These are phyloP conservation scores for Petunia secreta DNA, from an alignment of 257 asterid genomes.

Conservation along the genomic window DNA sequence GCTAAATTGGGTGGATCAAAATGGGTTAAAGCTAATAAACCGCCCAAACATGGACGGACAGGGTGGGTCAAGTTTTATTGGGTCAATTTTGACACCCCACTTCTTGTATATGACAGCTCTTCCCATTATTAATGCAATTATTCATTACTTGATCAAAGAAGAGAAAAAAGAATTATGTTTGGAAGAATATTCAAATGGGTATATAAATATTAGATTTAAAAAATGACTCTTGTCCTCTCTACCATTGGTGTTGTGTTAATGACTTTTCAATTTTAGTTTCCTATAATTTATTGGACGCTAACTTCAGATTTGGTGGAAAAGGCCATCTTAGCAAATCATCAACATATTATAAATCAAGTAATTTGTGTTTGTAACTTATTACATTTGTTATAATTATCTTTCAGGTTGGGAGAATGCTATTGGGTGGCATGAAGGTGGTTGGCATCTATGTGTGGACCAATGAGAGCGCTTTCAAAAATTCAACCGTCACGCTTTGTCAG, in stretches of 20 bases:
- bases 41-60: too few species aligned
- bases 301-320: neutral
- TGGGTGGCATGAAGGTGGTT: constrained; percentile 90
- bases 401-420: constrained; percentile 90
- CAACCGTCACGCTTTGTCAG: constrained; percentile 80
- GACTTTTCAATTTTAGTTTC: neutral
- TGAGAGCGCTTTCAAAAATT: constrained; percentile 84
- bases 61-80: too few species aligned
- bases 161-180: neutral
- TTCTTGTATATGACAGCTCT: neutral
- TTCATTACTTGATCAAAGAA: too few species aligned
- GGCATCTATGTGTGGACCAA: constrained; percentile 86
- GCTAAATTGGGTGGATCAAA: too few species aligned
- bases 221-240: neutral
- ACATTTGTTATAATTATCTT: constrained; percentile 17
- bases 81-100: too few species aligned
- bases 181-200: neutral
- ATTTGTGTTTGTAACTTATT: neutral
- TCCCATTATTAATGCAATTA: too few species aligned
- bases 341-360: constrained; percentile 17
- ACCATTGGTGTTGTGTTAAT: neutral
- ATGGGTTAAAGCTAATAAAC: too few species aligned
- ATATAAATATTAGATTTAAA: neutral
- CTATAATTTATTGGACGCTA: neutral
- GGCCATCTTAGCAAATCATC: neutral